Conservation (phyloP, 495 filamentous ascomycete species). For the Penicillium ochrochloron region DNA sequence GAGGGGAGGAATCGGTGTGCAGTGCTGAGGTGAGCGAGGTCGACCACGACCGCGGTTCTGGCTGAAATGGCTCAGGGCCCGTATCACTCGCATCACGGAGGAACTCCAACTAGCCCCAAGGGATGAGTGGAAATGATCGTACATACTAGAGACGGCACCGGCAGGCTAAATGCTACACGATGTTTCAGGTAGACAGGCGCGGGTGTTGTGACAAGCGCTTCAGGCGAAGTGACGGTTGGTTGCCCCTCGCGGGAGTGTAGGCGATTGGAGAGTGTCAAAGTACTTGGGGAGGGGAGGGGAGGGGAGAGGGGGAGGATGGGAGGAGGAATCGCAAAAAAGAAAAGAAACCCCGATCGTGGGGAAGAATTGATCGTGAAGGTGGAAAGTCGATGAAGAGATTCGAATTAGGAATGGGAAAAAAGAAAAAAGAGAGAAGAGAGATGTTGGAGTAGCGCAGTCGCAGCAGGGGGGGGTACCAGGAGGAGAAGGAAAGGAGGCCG, state of each 20-base stretch:
- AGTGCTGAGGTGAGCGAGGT: conserved; percentile 19
- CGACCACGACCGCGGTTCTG: conserved; percentile 14
- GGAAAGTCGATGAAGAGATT: background rate
- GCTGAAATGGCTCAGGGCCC: conserved; percentile 13
- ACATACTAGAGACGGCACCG: conserved; percentile 17
- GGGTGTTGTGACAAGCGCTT: conserved; percentile 33
- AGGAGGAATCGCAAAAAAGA: conserved; percentile 2
- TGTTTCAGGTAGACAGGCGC: conserved; percentile 38
- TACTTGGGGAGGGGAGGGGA: conserved; percentile 1
- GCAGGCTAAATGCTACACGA: conserved; percentile 17
- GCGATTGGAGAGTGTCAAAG: background rate
- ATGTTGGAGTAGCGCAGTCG: background rate
- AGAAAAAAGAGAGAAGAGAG: conserved; percentile 13
- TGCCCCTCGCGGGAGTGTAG: conserved; percentile 35
- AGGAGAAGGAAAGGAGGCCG: conserved; percentile 17
- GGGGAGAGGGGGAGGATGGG: background rate
- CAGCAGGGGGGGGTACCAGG: background rate
- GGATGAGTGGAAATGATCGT: conserved; percentile 12
- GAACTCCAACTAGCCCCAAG: conserved; percentile 3
- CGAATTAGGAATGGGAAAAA: background rate
- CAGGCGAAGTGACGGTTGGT: conserved; percentile 21
- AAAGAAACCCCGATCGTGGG: conserved; percentile 1
- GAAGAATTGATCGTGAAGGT: conserved; percentile 3
- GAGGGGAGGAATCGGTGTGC: background rate
- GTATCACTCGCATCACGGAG: background rate